phyloP scores from a whole-genome alignment of 305 asterid species.

The Fraxinus platypoda region DNA sequence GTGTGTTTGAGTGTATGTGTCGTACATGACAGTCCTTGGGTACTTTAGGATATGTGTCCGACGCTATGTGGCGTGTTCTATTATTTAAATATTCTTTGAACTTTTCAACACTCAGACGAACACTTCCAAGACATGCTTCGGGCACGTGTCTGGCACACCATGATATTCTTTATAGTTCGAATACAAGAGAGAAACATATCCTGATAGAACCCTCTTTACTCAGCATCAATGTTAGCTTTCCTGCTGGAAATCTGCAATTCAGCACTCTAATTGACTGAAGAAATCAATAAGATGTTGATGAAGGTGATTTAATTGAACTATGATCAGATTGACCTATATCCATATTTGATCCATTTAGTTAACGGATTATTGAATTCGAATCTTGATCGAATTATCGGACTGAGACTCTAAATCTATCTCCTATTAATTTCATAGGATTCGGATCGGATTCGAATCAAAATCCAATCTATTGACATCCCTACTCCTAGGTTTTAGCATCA shows the following conservation, averaged over 20 bases:
- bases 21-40: neutral
- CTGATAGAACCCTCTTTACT: neutral
- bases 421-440: too few species aligned
- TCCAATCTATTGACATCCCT: too few species aligned
- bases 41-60: neutral
- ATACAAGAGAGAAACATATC: neutral
- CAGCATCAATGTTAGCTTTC: neutral
- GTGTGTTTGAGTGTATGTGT: neutral
- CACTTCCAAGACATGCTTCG: neutral
- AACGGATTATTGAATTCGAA: too few species aligned
- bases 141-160: neutral
- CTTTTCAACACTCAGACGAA: neutral
- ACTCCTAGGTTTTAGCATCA: too few species aligned
- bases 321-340: too few species aligned
- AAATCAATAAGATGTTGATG: neutral
- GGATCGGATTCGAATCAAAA: too few species aligned
- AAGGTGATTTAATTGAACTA: neutral
- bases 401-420: too few species aligned
- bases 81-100: neutral
- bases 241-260: neutral
- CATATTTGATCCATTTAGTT: too few species aligned
- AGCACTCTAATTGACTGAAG: neutral
- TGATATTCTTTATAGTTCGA: neutral
- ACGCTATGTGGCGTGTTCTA: neutral
- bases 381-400: too few species aligned